Evolutionary conservation across 257 asterid species (phyloP), one percentile per base, ranked within the genome.

Genomic region (Salvia miltiorrhiza): DNA sequence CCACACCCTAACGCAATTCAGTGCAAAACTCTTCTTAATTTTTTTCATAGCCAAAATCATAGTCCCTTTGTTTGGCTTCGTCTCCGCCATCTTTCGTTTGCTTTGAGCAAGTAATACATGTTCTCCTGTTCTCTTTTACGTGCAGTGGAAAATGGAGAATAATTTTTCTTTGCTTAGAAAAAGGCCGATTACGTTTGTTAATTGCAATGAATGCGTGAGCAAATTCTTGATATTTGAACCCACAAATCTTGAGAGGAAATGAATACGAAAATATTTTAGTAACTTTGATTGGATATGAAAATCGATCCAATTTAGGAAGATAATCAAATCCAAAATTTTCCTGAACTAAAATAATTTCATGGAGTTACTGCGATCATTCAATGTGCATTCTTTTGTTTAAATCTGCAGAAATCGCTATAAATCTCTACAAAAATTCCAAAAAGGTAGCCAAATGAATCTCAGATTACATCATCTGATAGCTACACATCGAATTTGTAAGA

Each of bases 371-470:
- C 50, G 8, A 11, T 20, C 67, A 45, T 55, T 37, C 7, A 19
- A 19, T 9, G 43, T 44, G 20, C 5, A 14, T n/a, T n/a, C n/a
- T n/a, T n/a, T n/a, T n/a, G n/a, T n/a, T n/a, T n/a, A n/a, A n/a
- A n/a, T n/a, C n/a, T n/a, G n/a, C n/a, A n/a, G n/a, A n/a, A n/a
- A n/a, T n/a, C n/a, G n/a, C n/a, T n/a, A n/a, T n/a, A n/a, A 82
- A 76, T 79, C 89, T 79, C 55, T 16, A 48, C 55, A 19, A 47
- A 48, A 17, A 17, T 26, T 17, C 55, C 17, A 5, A 17, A 19
- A 10, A 28, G 4, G 4, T 13, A 49, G 0, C 9, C 0, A 19
- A 50, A 19, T 10, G 16, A 2, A 16, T 11, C 9, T 49, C 10
- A 3, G 26, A 49, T 48, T 14, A 20, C 30, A 19, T n/a, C n/a